Evolutionary conservation across 176 grass and related monocot genomes (phyloP), one percentile per base, ranked within the genome.

Genomic region (Carex myosuroides): DNA sequence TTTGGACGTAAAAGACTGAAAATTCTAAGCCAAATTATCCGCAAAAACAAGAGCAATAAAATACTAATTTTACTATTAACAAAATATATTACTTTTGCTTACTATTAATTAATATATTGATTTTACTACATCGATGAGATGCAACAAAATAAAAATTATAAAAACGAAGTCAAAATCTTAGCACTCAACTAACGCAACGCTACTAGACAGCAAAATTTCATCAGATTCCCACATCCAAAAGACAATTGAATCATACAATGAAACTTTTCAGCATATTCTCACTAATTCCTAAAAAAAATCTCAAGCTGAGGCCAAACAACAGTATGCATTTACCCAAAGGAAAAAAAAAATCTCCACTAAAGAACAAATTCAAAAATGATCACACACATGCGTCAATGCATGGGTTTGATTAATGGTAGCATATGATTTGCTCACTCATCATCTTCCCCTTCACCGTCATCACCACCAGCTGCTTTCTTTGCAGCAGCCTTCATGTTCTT

Each of bases 381-480:
- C 21, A 75, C 6, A 55, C 18, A 76, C 12, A 77, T 32, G 73
- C 50, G 0, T 14, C 65, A 44, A 44, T 56, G 50, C 48, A 75
- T 14, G 9, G 44, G 44, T 46, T 46, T 48, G 46, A 10, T 48
- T 48, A 48, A 48, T 48, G 46, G 46, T 9, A 48, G 46, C 46
- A 48, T 11, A 48, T 10, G 2, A 48, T 14, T 14, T 84, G 64
- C 83, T 83, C 84, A 88, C 29, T 87, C 86, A 29, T 94, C 90
- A 46, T 94, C 92, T 52, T 90, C 90, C 73, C 72, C 87, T 35
- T 88, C 92, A 52, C 88, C 92, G 42, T 86, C 86, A 1, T 84
- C 90, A 0, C 88, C 88, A 59, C 88, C 82, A 32, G 88, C 79
- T 3, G 90, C 88, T 84, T 94, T 90, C 84, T 94, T 94, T 17